A percentile compares a stretch with the other conserved stretches of the same genome.
Conservation (phyloP, 73 alveolate species). For the Symbiodinium pilosum region DNA sequence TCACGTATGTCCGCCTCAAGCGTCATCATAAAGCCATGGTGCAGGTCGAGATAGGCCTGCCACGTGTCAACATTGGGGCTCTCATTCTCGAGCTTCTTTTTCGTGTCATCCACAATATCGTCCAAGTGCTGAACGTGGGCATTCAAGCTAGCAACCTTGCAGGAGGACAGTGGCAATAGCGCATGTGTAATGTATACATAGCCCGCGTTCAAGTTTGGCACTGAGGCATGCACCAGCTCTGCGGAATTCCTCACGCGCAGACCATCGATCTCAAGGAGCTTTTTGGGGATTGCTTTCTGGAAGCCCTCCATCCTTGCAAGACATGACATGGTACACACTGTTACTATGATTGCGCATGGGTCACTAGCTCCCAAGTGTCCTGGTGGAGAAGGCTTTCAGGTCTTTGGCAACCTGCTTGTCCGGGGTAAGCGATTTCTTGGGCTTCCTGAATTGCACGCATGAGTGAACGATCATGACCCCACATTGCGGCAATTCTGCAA, state of each 20-base stretch:
- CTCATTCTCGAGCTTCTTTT: not conserved
- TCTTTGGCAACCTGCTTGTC: constrained; percentile 5
- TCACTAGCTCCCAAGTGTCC: constrained; percentile 2
- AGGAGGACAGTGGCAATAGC: not conserved
- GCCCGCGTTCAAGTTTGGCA: no score
- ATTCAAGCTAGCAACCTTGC: not conserved
- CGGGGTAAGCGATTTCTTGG: constrained; percentile 25
- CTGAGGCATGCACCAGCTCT: not conserved
- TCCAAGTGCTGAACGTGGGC: no score
- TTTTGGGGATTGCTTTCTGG: not conserved
- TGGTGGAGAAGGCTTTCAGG: not conserved
- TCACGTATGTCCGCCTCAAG: no score
- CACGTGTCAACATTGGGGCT: not conserved
- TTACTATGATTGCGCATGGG: no score
- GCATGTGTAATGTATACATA: no score
- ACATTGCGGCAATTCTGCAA: not conserved
- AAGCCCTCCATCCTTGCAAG: not conserved
- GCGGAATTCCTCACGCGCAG: not conserved
- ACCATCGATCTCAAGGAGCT: not conserved
- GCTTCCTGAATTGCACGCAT: not conserved
- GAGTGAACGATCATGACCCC: no score
- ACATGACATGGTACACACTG: no score
- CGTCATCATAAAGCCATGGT: no score
- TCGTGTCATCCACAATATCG: no score
- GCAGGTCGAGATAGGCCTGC: not conserved